Evolutionary conservation across 1,284 basidiomycete species (phyloP), one percentile per base, ranked within the genome.

Genomic region (Moesziomyces sp.): DNA sequence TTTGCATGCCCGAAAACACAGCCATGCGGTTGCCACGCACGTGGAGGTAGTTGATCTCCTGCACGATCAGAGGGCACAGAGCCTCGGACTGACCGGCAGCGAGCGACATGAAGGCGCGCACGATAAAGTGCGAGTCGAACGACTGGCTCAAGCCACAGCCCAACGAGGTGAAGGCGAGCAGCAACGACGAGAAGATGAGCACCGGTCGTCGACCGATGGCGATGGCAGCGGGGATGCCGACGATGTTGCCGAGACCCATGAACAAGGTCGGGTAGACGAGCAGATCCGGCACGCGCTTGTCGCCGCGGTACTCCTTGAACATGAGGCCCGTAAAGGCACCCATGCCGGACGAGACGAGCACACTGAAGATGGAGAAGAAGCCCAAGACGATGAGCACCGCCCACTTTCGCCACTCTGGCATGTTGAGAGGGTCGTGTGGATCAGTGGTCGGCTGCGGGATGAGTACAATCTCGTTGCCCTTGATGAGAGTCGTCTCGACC

Each of bases 21-120:
- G 50, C 50, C 50, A 52, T 52, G 5, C 50, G 50, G 16, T 52
- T 52, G 23, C 50, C 50, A 14, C 50, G 50, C 6, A 52, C 50
- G 18, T 52, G 50, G 7, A 52, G 30, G 23, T 40, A 52, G 50
- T 52, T 52, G 50, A 52, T 52, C 50, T 52, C 50, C 24, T 52
- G 50, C 5, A 52, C 24, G 40, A 52, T 52, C 38, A 52, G 21
- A 16, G 50, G 38, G 40, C 50, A 52, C 21, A 52, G 40, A 19
- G 50, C 50, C 23, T 52, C 50, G 23, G 50, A 52, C 38, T 52
- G 50, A 14, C 50, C 50, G 16, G 50, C 50, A 3, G 50, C 50
- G 11, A 51, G 49, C 21, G 49, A 38, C 49, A 51, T 51, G 49
- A 51, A 40, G 2, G 49, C 49, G 21, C 49, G 49, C 5, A 42